Evolutionary conservation across 805 yeast genomes (phyloP), one percentile per base, ranked within the genome.

Genomic region (Candida manassasensis): DNA sequence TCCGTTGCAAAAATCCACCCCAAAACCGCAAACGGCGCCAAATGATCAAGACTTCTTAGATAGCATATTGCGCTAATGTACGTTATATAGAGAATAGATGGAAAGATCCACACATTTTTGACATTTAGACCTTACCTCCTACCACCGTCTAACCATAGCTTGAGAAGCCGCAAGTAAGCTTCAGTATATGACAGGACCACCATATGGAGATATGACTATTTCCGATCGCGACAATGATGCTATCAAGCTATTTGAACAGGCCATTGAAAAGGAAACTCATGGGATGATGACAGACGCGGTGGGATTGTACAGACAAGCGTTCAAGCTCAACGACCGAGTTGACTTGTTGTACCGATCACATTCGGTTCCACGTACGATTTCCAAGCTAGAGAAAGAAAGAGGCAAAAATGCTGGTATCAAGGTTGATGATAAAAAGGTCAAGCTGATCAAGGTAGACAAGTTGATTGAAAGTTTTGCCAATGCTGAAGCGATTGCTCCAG

Each of bases 221-320:
- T 17, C 42, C 7, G 45, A 42, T 4, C 21, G 29, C 9, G 57
- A 55, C 21, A 22, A 38, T 31, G 59, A 62, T 31, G 94, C 95
- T 2, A 59, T 86, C 27, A 67, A 65, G 34, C 59, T 75, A 15
- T 87, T 84, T 63, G 87, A 82, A 46, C 56, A 67, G 34, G 96
- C 87, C 3, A 75, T 80, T 0, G 75, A 71, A 32, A 80, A 80
- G 49, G 96, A 88, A 57, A 63, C 72, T 21, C 73, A 67, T 33
- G 96, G 96, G 0, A 65, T 77, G 41, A 70, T 87, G 76, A 71
- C 84, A n/a, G 95, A 87, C 49, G 96, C 96, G 1, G 77, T 85
- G 18, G 73, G 66, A 32, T 71, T 61, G 44, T 88, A 88, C 57
- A 65, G 94, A 42, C 68, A 71, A 42, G 95, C 96, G 2, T 73